phyloP scores from a whole-genome alignment of 352 stramenopile genomes.

The Globisporangium barbulae region DNA sequence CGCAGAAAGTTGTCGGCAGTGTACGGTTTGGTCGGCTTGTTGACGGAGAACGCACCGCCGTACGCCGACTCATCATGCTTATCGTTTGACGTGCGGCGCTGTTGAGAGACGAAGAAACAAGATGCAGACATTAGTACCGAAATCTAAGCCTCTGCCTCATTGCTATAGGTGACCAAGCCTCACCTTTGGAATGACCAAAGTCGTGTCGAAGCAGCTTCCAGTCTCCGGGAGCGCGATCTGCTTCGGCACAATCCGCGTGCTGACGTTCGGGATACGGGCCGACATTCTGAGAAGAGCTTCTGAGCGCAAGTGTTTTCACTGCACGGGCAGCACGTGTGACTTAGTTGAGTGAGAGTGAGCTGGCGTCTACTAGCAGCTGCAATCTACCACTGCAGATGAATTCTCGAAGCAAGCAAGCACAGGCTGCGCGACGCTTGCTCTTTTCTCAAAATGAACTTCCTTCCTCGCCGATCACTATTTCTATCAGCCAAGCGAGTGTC shows the following conservation, averaged over 20 bases:
- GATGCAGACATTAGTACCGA: neutral
- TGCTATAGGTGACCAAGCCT: neutral
- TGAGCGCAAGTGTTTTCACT: neutral
- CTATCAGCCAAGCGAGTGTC: neutral
- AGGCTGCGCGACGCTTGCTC: slow-evolving; percentile 13
- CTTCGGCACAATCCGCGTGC: slow-evolving; percentile 79
- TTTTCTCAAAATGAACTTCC: slow-evolving; percentile 39
- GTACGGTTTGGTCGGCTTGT: slow-evolving; percentile 79
- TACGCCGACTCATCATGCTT: slow-evolving; percentile 58
- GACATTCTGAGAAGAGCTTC: slow-evolving; percentile 27
- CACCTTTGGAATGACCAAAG: slow-evolving; percentile 56
- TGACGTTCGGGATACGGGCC: slow-evolving; percentile 77
- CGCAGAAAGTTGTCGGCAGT: slow-evolving; percentile 90
- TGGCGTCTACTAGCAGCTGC: neutral
- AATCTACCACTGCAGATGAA: neutral
- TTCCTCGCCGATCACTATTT: neutral
- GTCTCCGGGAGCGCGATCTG: slow-evolving; percentile 83
- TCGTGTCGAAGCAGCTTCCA: slow-evolving; percentile 95
- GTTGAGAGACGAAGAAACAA: neutral
- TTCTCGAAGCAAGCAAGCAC: neutral
- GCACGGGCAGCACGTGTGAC: neutral
- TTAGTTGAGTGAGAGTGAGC: neutral
- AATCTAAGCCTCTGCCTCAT: neutral
- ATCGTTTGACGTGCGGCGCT: slow-evolving; percentile 75
- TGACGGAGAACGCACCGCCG: slow-evolving; percentile 89